phyloP scores from a whole-genome alignment of 257 asterid genomes.

The Jacaranda mimosifolia region DNA sequence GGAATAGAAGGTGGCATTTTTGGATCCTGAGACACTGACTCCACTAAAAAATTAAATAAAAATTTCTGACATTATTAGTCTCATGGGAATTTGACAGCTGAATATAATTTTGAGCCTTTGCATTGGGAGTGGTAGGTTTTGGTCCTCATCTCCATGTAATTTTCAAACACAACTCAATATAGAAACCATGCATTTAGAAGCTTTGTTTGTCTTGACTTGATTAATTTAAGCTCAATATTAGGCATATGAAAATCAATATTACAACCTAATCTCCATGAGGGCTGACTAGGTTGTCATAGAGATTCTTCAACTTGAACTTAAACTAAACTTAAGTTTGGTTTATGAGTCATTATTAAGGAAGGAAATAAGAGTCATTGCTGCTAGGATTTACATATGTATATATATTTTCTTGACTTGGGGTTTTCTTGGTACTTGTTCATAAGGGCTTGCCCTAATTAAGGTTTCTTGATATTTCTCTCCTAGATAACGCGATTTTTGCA shows the following conservation, averaged over 20 bases:
- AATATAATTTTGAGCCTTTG: slow-evolving; percentile 62
- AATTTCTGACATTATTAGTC: slow-evolving; percentile 2
- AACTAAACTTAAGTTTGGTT: slow-evolving; percentile 44
- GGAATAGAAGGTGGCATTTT: slow-evolving; percentile 85
- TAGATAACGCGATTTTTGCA: slow-evolving; percentile 7
- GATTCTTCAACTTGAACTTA: slow-evolving; percentile 66
- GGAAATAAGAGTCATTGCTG: slow-evolving; percentile 42
- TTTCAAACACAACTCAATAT: slow-evolving; percentile 49
- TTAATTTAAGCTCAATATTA: background rate
- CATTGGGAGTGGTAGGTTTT: slow-evolving; percentile 55
- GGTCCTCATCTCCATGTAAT: slow-evolving; percentile 62
- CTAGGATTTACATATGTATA: background rate
- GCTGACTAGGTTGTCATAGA: slow-evolving; percentile 63
- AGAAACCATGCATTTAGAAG: slow-evolving; percentile 49
- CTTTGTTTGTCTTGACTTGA: slow-evolving; percentile 73
- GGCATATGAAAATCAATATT: slow-evolving; percentile 20
- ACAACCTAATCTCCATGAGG: slow-evolving; percentile 61
- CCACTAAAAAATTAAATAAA: slow-evolving; percentile 45
- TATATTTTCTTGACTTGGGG: slow-evolving; percentile 54
- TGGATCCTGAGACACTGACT: slow-evolving; percentile 84
- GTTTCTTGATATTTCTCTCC: too few species aligned
- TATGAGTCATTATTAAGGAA: slow-evolving; percentile 39
- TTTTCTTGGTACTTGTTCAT: slow-evolving; percentile 55
- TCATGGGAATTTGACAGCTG: slow-evolving; percentile 33
- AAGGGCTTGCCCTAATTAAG: background rate